These are phyloP conservation scores for Warburgia ugandensis DNA, from an alignment of 164 flowering plant species.

Conservation along the genomic window DNA sequence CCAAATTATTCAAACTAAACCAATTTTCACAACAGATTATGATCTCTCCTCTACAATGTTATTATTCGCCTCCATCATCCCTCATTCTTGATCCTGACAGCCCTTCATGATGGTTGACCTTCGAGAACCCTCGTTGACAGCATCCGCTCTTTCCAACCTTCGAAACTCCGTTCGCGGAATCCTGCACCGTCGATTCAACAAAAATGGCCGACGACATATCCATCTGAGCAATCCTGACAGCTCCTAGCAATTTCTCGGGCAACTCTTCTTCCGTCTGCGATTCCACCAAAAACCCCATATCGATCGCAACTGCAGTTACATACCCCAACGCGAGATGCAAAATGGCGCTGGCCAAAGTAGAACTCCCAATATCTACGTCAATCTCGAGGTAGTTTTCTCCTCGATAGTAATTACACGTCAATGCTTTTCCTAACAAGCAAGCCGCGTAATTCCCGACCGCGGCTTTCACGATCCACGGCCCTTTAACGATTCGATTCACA, in stretches of 20 bases:
- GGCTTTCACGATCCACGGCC: constrained; percentile 83
- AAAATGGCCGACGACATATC: constrained; percentile 61
- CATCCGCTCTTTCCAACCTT: not conserved
- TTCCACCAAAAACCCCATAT: constrained; percentile 91
- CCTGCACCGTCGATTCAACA: constrained; percentile 12
- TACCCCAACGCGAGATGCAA: constrained; percentile 63
- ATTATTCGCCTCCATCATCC: not conserved
- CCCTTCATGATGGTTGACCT: constrained; percentile 2
- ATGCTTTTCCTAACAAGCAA: constrained; percentile 74
- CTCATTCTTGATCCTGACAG: not conserved
- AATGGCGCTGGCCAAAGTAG: constrained; percentile 67
- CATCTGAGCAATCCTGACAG: constrained; percentile 83
- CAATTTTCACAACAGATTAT: too few relatives aligned
- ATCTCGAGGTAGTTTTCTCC: constrained; percentile 76
- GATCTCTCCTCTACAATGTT: too few relatives aligned
- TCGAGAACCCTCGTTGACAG: not conserved
- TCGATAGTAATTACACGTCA: constrained; percentile 54
- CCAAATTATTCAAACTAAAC: too few relatives aligned
- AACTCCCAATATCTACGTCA: constrained; percentile 82
- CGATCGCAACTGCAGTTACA: constrained; percentile 70
- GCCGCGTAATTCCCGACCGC: constrained; percentile 79
- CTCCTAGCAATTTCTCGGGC: constrained; percentile 78
- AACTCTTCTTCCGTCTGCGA: constrained; percentile 69
- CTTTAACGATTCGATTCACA: constrained; percentile 79
- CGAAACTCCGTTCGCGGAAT: not conserved